A percentile compares a stretch with the other conserved stretches of the same genome.
Conservation (phyloP, 2,329 filamentous ascomycete genomes). For the Grosmannia huntii region DNA sequence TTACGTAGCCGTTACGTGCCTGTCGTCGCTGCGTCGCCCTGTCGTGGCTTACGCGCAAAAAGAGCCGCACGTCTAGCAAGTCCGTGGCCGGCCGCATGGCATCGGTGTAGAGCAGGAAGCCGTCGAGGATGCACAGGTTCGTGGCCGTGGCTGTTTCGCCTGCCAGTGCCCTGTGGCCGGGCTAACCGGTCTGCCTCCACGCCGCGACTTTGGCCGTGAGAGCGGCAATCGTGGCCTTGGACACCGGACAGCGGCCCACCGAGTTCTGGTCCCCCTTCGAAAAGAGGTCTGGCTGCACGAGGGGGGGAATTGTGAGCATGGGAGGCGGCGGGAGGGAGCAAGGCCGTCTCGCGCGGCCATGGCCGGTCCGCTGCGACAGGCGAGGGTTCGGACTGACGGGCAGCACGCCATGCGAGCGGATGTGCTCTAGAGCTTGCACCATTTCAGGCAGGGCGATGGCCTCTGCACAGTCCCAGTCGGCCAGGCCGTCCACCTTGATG, state of each 20-base stretch:
- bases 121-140: slow-evolving; percentile 66
- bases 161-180: slow-evolving; percentile 23
- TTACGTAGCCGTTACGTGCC: slow-evolving; percentile 64
- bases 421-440: slow-evolving; percentile 52
- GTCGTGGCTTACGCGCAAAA: slow-evolving; percentile 57
- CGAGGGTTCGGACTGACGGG: slow-evolving; percentile 34
- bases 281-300: slow-evolving; percentile 30
- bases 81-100: slow-evolving; percentile 40
- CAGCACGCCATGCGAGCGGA: slow-evolving; percentile 53
- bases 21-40: slow-evolving; percentile 53
- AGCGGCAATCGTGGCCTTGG: slow-evolving; percentile 30
- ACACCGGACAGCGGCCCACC: slow-evolving; percentile 40
- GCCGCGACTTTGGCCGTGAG: slow-evolving; percentile 33
- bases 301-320: slow-evolving; percentile 4
- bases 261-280: slow-evolving; percentile 54
- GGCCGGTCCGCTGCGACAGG: slow-evolving; percentile 16
- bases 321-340: neutral
- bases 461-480: slow-evolving; percentile 87
- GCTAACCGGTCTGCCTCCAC: slow-evolving; percentile 31
- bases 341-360: slow-evolving; percentile 11
- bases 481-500: slow-evolving; percentile 40
- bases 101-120: slow-evolving; percentile 67
- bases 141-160: neutral
- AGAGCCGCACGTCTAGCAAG: slow-evolving; percentile 62
- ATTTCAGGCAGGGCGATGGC: slow-evolving; percentile 63